Conservation (phyloP, 2,329 filamentous ascomycete species). For the Venturia asperata region DNA sequence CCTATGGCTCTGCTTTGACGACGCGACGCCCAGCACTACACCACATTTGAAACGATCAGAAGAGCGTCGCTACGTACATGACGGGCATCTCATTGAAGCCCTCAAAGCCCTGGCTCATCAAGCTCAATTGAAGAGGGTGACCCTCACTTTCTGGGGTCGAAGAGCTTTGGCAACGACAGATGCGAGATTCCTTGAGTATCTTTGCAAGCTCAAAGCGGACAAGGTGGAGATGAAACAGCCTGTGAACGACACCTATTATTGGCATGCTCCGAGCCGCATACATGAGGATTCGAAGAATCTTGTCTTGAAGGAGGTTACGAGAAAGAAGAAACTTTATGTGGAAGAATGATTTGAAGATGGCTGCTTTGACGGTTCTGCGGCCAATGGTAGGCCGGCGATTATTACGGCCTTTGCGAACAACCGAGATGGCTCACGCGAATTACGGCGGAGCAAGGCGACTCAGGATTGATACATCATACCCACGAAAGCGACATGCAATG, state of each 20-base stretch:
- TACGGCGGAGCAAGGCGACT: neutral
- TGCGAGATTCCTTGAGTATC: constrained; percentile 38
- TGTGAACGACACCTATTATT: constrained; percentile 3
- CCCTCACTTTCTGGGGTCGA: constrained; percentile 39
- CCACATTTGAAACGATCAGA: constrained; percentile 34
- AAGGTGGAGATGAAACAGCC: constrained; percentile 28
- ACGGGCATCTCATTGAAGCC: constrained; percentile 40
- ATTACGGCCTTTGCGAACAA: neutral
- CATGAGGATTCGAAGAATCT: constrained; percentile 11
- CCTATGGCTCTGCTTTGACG: constrained; percentile 39
- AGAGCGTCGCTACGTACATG: constrained; percentile 43
- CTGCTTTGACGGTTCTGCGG: neutral
- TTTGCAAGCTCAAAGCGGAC: constrained; percentile 40
- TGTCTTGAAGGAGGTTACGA: constrained; percentile 17
- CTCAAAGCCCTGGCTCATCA: constrained; percentile 38
- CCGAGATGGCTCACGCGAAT: neutral
- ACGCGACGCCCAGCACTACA: constrained; percentile 38
- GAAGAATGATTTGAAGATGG: neutral
- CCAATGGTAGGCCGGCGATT: neutral
- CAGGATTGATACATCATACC: neutral
- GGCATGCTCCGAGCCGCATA: constrained; percentile 15
- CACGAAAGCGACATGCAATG: neutral
- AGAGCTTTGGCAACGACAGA: constrained; percentile 31
- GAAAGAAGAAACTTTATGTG: constrained; percentile 18
- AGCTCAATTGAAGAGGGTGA: constrained; percentile 37